Evolutionary conservation across 208 protist species (phyloP).

Genomic region (Blechomonas ayalai): DNA sequence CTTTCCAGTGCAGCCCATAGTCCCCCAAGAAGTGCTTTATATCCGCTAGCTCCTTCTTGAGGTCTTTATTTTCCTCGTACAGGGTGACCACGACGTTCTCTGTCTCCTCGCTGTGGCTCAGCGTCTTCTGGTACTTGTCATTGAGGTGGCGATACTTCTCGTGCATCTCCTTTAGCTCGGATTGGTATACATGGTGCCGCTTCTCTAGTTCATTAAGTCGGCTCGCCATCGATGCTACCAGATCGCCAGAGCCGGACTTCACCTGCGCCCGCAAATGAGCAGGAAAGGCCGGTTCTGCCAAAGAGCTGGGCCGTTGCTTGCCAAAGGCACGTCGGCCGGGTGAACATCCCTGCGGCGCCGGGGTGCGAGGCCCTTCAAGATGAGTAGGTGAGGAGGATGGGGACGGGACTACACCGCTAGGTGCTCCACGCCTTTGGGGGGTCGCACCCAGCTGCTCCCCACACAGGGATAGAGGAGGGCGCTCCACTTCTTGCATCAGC

Average conservation of each 20-base stretch:
- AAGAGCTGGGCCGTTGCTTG: background rate
- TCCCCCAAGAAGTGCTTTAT: slow-evolving; percentile 34
- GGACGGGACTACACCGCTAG: too few relatives aligned
- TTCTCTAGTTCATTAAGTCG: slow-evolving; percentile 65
- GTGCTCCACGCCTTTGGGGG: too few relatives aligned
- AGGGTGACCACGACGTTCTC: slow-evolving; percentile 55
- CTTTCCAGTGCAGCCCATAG: slow-evolving; percentile 38
- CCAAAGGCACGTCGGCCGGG: background rate
- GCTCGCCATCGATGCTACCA: slow-evolving; percentile 60
- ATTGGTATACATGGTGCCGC: slow-evolving; percentile 53
- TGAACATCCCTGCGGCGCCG: background rate
- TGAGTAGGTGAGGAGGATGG: too few relatives aligned
- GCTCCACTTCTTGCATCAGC: slow-evolving; percentile 56
- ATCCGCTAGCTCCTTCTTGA: slow-evolving; percentile 42
- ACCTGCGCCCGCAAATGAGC: slow-evolving; percentile 40
- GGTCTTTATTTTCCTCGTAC: slow-evolving; percentile 65
- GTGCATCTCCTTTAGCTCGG: slow-evolving; percentile 70
- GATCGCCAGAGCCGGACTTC: slow-evolving; percentile 28
- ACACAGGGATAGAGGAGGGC: too few relatives aligned
- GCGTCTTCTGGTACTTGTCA: slow-evolving; percentile 45
- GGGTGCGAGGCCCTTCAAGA: background rate
- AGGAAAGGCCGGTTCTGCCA: slow-evolving; percentile 24
- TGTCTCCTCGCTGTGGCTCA: slow-evolving; percentile 46
- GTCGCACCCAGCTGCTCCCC: too few relatives aligned
- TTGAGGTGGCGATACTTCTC: slow-evolving; percentile 41